Evolutionary conservation across 202 grass and related monocot species (phyloP).

Genomic region (Thinopyrum obtusiflorum): DNA sequence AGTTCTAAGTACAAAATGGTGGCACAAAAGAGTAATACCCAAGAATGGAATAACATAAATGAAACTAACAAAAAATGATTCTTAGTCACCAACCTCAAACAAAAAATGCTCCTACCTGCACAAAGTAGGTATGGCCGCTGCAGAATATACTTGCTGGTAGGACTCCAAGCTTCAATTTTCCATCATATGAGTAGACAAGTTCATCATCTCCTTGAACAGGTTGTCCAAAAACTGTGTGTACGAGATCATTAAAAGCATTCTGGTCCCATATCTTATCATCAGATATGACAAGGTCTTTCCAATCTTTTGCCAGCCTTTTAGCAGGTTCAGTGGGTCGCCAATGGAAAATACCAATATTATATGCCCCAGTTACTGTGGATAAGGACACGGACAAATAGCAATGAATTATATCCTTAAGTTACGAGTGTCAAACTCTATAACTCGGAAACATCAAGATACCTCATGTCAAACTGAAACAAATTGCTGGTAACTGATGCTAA

Average conservation of each 20-base stretch:
- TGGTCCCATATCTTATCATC: slow-evolving; percentile 94
- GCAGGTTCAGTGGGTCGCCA: slow-evolving; percentile 84
- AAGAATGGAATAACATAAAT: not conserved
- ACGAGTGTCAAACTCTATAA: not conserved
- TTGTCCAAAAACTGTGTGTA: slow-evolving; percentile 62
- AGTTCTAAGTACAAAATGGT: not conserved
- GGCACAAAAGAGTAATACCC: not conserved
- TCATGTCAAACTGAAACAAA: not conserved
- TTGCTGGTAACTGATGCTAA: not conserved
- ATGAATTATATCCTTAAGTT: slow-evolving; percentile 11
- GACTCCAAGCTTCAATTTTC: slow-evolving; percentile 87
- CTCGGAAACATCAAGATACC: not conserved
- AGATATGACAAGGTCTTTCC: slow-evolving; percentile 78
- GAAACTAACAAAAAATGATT: slow-evolving; percentile 1
- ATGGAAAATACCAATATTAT: slow-evolving; percentile 96
- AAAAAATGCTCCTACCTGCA: slow-evolving; percentile 65
- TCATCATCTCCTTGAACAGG: slow-evolving; percentile 62
- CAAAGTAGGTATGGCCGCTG: slow-evolving; percentile 95
- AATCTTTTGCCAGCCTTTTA: slow-evolving; percentile 89
- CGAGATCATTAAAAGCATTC: slow-evolving; percentile 87
- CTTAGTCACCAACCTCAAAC: slow-evolving; percentile 14
- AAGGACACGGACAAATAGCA: not conserved
- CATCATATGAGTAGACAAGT: slow-evolving; percentile 90
- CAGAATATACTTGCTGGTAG: slow-evolving; percentile 98
- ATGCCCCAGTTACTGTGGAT: slow-evolving; percentile 79